Evolutionary conservation across 352 stramenopile genomes (phyloP).

Genomic region (Phytopythium mirpurense): DNA sequence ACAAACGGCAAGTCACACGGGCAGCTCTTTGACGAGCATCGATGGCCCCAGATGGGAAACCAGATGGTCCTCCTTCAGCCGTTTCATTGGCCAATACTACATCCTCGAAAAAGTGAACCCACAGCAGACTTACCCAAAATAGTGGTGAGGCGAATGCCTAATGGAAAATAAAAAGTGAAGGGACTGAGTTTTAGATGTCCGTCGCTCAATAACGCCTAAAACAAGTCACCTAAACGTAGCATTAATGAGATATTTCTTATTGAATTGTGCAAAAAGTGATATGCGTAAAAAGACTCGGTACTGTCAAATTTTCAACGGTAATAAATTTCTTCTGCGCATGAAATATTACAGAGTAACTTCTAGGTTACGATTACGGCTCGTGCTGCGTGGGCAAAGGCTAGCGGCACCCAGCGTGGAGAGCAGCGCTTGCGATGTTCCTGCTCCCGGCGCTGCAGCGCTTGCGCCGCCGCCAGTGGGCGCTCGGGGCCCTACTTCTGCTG

Average conservation of each 20-base stretch:
- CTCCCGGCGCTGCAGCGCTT: constrained; percentile 25
- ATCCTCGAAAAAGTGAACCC: neutral
- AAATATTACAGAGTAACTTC: too few species aligned
- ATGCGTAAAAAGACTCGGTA: too few species aligned
- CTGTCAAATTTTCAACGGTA: too few species aligned
- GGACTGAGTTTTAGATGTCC: neutral
- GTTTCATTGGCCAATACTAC: neutral
- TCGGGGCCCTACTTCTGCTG: constrained; percentile 8
- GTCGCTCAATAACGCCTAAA: too few species aligned
- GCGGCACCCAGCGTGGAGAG: too few species aligned
- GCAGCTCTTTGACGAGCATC: neutral
- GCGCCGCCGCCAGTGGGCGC: constrained; percentile 18
- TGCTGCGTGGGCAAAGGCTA: too few species aligned
- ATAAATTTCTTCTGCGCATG: too few species aligned
- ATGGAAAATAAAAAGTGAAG: neutral
- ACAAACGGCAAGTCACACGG: neutral
- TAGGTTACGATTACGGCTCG: too few species aligned
- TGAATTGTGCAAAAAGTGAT: too few species aligned
- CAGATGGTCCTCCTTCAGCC: neutral
- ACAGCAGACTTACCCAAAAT: neutral
- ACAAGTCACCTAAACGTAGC: too few species aligned
- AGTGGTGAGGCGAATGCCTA: neutral
- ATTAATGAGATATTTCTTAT: too few species aligned
- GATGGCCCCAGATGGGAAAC: neutral
- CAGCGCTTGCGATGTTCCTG: constrained; percentile 9